Conservation (phyloP, 1,139 yeast species). For the Blastobotrys serpentis region DNA sequence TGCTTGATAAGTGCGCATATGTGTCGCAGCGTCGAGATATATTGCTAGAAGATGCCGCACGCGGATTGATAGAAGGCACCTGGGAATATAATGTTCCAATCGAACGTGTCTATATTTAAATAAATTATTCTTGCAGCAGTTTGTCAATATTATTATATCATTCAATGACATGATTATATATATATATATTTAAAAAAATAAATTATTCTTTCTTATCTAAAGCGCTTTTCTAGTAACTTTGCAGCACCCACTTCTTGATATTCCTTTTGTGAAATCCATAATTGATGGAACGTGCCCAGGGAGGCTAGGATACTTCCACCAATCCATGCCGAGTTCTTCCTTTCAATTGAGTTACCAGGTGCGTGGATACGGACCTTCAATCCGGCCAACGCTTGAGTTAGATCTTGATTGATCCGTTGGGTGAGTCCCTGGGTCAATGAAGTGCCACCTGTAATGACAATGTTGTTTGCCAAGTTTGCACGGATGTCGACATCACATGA, state of each 20-base stretch:
- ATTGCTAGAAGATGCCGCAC: constrained; percentile 38
- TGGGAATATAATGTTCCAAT: constrained; percentile 33
- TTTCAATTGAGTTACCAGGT: constrained; percentile 78
- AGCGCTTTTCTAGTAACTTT: constrained; percentile 47
- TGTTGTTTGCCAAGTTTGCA: constrained; percentile 87
- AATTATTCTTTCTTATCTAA: constrained; percentile 28
- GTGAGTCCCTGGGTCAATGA: constrained; percentile 86
- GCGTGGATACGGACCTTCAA: constrained; percentile 86
- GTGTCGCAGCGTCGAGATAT: constrained; percentile 38
- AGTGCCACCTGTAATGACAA: constrained; percentile 87
- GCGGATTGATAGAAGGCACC: constrained; percentile 36
- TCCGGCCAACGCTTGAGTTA: constrained; percentile 79
- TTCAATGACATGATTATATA: no score
- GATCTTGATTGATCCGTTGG: constrained; percentile 74
- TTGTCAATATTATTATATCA: no score
- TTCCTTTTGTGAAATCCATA: constrained; percentile 93
- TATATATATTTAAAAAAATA: no score
- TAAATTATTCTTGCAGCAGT: background rate
- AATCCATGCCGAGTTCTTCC: constrained; percentile 87
- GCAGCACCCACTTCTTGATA: constrained; percentile 90
- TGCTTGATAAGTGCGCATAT: constrained; percentile 41
- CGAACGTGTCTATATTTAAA: constrained; percentile 3
- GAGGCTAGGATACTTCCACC: constrained; percentile 94
- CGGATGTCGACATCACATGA: constrained; percentile 83
- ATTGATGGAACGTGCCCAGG: constrained; percentile 93